phyloP scores from a whole-genome alignment of 495 filamentous ascomycete species.

The Aspergillus carlsbadensis region DNA sequence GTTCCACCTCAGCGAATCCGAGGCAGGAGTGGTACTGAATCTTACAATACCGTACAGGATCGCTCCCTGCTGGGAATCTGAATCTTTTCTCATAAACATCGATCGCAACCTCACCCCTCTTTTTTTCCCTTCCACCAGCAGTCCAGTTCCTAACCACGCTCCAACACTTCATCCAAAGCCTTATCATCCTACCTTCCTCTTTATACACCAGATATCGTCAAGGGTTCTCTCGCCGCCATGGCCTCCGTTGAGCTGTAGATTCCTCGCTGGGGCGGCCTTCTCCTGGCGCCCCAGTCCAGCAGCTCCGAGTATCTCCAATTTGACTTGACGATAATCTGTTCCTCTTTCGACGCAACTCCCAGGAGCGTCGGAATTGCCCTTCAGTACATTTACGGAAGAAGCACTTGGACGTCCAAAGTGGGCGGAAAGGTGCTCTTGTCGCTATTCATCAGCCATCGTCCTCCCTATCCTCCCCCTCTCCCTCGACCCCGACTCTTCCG shows the following conservation, averaged over 20 bases:
- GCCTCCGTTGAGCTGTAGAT: conserved; percentile 94
- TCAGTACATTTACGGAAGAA: conserved; percentile 40
- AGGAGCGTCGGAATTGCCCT: conserved; percentile 48
- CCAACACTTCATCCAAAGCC: conserved; percentile 23
- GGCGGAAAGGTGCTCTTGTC: conserved; percentile 43
- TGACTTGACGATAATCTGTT: conserved; percentile 74
- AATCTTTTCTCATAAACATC: conserved; percentile 34
- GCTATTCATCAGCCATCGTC: conserved; percentile 22
- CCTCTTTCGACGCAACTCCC: conserved; percentile 54
- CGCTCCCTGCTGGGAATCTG: conserved; percentile 10
- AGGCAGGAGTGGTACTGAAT: conserved; percentile 12
- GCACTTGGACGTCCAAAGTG: conserved; percentile 38
- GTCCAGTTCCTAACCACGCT: conserved; percentile 35
- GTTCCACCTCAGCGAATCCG: conserved; percentile 15
- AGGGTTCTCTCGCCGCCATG: conserved; percentile 73
- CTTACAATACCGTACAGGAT: conserved; percentile 16
- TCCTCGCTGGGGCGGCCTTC: conserved; percentile 74
- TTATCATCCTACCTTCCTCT: conserved; percentile 29
- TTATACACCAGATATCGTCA: conserved; percentile 68
- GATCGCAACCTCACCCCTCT: conserved; percentile 18
- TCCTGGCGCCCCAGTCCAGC: conserved; percentile 75
- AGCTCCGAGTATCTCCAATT: conserved; percentile 72
- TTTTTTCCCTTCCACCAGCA: conserved; percentile 22
- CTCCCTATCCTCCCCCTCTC: conserved; percentile 18
- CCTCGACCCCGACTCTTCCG: conserved; percentile 6